Evolutionary conservation across 352 stramenopile genomes (phyloP), one percentile per base, ranked within the genome.

Genomic region (Phytophthora nicotianae): DNA sequence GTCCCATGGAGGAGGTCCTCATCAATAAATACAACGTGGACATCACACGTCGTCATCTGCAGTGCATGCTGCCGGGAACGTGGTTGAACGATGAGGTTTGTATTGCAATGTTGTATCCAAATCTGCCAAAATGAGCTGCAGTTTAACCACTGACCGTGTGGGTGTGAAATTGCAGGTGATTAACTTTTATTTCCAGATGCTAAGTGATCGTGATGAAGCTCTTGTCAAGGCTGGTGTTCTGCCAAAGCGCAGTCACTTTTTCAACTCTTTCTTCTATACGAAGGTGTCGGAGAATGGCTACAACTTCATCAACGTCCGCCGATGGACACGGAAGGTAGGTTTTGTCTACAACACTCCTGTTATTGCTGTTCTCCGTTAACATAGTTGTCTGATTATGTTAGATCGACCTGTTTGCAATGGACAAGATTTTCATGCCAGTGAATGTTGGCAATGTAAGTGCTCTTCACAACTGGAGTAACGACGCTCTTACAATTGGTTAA

Each of bases 401-500:
- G 86, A 80, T 95, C 50, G 87, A 96, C 62, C 23, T 96, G n/a
- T 96, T 96, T 53, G 66, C 82, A n/a, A 92, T 96, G 85, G 87
- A 96, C 74, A 96, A 96, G 58, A 79, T 96, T 61, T 94, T 94
- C 55, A 76, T 96, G 3, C 87, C 87, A 4, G 79, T 96, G 48
- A 94, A 96, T 50, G 72, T 96, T n/a, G 86, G 77, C 41, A 94
- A 96, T 53, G 87, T 93, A 78, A 54, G 81, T 68, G 10, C 10
- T 20, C 0, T 41, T 52, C 16, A 24, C 41, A n/a, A 11, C 53
- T 47, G 32, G 10, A 33, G 46, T 32, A 32, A 4, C 26, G 11
- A 49, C 40, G 3, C 26, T 49, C 20, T 29, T 17, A 19, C 14
- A 32, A 11, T 4, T 26, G 46, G 9, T 14, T 43, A 45, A 32